Evolutionary conservation across 2,329 filamentous ascomycete species (phyloP).

Genomic region (Fusarium multiceps): DNA sequence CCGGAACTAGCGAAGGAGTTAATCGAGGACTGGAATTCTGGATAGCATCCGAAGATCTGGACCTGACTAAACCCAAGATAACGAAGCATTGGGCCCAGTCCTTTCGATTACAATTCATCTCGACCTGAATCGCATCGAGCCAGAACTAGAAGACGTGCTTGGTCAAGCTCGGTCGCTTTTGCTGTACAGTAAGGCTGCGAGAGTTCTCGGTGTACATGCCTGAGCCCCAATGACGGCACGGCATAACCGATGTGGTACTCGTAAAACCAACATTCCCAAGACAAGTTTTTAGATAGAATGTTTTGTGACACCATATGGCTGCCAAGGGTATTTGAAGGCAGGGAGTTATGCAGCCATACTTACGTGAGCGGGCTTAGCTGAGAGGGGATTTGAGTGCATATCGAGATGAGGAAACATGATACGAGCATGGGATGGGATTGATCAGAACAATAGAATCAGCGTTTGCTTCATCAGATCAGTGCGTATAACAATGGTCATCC

Average conservation of each 20-base stretch:
- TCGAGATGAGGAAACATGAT: not conserved
- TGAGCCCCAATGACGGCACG: slow-evolving; percentile 14
- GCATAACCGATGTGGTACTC: slow-evolving; percentile 24
- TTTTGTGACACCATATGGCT: slow-evolving; percentile 10
- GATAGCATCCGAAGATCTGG: not conserved
- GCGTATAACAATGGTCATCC: not conserved
- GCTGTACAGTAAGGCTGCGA: slow-evolving; percentile 28
- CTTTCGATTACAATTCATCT: not conserved
- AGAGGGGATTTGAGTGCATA: slow-evolving; percentile 1
- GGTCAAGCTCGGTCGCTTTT: not conserved
- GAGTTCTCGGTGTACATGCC: not conserved
- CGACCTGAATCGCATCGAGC: not conserved
- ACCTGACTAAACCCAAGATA: not conserved
- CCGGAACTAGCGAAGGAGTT: not conserved
- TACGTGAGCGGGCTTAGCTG: slow-evolving; percentile 6
- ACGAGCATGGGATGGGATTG: not conserved
- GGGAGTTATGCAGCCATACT: slow-evolving; percentile 1
- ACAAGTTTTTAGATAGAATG: slow-evolving; percentile 15
- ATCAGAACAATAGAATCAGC: not conserved
- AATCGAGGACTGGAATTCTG: slow-evolving; percentile 3
- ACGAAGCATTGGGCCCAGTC: not conserved
- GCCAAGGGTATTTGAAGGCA: slow-evolving; percentile 14
- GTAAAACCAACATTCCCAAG: slow-evolving; percentile 14
- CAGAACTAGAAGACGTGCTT: not conserved
- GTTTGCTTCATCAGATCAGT: not conserved